These are phyloP conservation scores for Ramalina intermedia DNA, from an alignment of 495 filamentous ascomycete genomes.

Conservation along the genomic window DNA sequence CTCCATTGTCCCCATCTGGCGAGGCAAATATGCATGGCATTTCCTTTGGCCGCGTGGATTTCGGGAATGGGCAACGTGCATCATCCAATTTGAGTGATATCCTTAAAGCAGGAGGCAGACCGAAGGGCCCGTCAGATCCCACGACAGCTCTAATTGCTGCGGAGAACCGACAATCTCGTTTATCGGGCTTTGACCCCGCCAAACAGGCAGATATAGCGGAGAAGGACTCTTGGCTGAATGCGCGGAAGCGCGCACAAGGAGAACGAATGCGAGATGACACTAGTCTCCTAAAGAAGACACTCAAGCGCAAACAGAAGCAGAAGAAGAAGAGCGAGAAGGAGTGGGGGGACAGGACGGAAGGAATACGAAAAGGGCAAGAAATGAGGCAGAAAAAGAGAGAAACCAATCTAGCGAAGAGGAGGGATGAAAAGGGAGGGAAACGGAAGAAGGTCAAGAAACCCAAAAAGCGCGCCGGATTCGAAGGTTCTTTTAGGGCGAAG, in stretches of 20 bases:
- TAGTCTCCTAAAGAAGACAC: constrained; percentile 78
- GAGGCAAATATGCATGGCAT: constrained; percentile 47
- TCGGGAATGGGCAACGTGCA: constrained; percentile 66
- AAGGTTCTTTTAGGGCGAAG: constrained; percentile 70
- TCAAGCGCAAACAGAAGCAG: constrained; percentile 78
- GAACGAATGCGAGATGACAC: constrained; percentile 85
- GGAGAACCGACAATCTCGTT: constrained; percentile 56
- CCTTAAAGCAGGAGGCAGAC: constrained; percentile 39
- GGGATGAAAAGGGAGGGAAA: constrained; percentile 58
- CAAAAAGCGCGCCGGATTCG: constrained; percentile 68
- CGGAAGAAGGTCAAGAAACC: constrained; percentile 39
- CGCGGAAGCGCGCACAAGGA: constrained; percentile 74
- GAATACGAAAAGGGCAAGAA: constrained; percentile 59
- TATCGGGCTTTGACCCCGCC: constrained; percentile 54
- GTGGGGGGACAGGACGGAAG: constrained; percentile 71
- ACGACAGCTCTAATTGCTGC: constrained; percentile 55
- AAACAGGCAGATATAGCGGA: constrained; percentile 77
- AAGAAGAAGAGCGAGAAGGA: constrained; percentile 85
- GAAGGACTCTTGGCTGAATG: constrained; percentile 89
- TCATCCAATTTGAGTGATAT: constrained; percentile 51
- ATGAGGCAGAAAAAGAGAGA: constrained; percentile 78
- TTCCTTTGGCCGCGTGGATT: constrained; percentile 74
- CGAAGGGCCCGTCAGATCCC: constrained; percentile 65
- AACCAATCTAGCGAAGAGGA: constrained; percentile 70
- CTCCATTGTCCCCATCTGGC: constrained; percentile 3